Conservation (phyloP, 495 filamentous ascomycete species). For the Chlorociboria aeruginascens region DNA sequence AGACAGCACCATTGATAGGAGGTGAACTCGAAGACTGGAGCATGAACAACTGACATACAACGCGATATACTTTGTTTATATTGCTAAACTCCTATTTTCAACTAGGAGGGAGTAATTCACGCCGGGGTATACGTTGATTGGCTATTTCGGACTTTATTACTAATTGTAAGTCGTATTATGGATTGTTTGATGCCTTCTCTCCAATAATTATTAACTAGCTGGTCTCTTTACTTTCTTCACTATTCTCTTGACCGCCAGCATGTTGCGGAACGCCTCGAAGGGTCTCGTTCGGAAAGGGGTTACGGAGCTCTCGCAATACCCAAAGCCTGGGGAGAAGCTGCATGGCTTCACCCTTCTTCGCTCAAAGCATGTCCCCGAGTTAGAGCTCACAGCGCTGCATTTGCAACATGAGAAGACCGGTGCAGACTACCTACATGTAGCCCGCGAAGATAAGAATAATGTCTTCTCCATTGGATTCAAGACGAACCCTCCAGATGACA, state of each 20-base stretch:
- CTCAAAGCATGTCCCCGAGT: constrained; percentile 82
- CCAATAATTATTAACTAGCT: neutral
- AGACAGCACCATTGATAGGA: no score
- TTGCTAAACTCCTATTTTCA: neutral
- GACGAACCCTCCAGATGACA: constrained; percentile 94
- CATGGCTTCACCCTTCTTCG: constrained; percentile 88
- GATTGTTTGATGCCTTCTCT: neutral
- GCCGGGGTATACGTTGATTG: neutral
- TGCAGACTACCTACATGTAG: constrained; percentile 91
- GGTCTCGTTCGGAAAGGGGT: constrained; percentile 49
- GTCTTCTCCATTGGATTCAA: constrained; percentile 98
- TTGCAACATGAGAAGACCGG: constrained; percentile 87
- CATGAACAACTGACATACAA: no score
- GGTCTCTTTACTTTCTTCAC: no score
- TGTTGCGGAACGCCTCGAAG: constrained; percentile 38
- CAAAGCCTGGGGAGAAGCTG: constrained; percentile 68
- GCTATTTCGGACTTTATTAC: neutral
- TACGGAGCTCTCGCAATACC: constrained; percentile 58
- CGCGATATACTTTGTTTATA: no score
- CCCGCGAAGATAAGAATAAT: constrained; percentile 93
- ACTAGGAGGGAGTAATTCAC: neutral
- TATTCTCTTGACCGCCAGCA: constrained; percentile 13
- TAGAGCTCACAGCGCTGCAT: constrained; percentile 83
- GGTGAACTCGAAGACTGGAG: no score
- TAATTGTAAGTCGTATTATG: neutral